Conservation (phyloP, 2,329 filamentous ascomycete genomes). For the Fusarium sp. region DNA sequence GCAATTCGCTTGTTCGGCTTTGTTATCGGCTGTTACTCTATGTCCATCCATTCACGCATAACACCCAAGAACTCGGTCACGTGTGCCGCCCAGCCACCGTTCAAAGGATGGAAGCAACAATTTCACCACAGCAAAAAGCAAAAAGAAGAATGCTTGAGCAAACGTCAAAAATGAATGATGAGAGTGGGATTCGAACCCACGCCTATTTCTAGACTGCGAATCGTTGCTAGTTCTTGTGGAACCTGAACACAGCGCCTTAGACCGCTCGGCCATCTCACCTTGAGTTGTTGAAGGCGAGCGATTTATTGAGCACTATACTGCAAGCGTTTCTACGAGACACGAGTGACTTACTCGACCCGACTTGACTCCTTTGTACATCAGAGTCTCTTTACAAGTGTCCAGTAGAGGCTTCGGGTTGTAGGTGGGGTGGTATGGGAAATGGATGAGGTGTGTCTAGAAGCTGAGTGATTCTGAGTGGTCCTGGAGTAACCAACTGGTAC, state of each 20-base stretch:
- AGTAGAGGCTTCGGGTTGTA: background rate
- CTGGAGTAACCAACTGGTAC: background rate
- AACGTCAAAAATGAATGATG: background rate
- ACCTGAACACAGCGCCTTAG: conserved; percentile 19
- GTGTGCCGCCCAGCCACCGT: background rate
- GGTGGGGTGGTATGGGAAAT: background rate
- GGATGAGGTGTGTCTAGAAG: background rate
- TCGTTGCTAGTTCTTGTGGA: conserved; percentile 7
- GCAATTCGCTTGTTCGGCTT: background rate
- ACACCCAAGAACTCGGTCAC: background rate
- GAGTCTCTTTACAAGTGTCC: background rate
- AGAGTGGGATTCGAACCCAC: conserved; percentile 15
- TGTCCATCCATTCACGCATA: background rate
- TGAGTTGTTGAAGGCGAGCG: background rate
- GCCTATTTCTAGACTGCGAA: conserved; percentile 15
- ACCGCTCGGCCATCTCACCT: conserved; percentile 15
- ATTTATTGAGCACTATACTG: background rate
- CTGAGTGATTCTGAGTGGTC: background rate
- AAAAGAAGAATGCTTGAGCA: background rate
- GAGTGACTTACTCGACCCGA: background rate
- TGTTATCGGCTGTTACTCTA: background rate
- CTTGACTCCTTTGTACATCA: background rate
- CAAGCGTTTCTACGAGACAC: accelerated
- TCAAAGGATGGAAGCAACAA: background rate
- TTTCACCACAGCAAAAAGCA: background rate